Base-by-base conservation (phyloP, 768 basidiomycete genomes). In the Wakefieldia striispora region DNA sequence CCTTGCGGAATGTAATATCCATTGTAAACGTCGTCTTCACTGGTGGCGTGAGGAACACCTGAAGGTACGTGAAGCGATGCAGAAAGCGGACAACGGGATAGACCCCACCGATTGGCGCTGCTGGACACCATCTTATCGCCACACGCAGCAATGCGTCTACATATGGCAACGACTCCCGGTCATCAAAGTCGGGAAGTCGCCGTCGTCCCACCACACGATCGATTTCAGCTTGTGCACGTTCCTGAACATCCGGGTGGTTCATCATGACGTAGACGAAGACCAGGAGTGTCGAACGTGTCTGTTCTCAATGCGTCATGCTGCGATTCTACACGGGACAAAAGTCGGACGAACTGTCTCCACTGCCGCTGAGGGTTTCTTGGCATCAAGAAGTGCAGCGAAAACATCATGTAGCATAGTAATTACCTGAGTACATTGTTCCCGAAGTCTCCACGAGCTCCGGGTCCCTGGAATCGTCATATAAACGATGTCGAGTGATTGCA, bases 21-120 rank as follows among this genome's bases (percentile, higher is more conserved):
- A n/a, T n/a, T n/a, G n/a, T 73, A 75, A 5, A 62, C 49, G 50
- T 72, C 69, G 9, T 72, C 71, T 8, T 58, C 57, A 6, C 42
- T 68, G 11, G 71, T 68, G 21, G 62, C 60, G 51, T 77, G 78
- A 13, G 75, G 73, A 16, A 77, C 55, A 24, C 72, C 76, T 77
- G 31, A 9, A 23, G 3, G 2, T 4, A 21, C n/a, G 4, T 51
- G n/a, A n/a, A n/a, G n/a, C 10, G 8, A 3, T 14, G 4, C 19
- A 12, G 19, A 14, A 24, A 24, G 2, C 5, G 10, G 16, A 6
- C 13, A 3, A 17, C 10, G 39, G 13, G 9, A 43, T 7, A 3
- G n/a, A 19, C 44, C 49, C 3, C 37, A 66, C 68, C 60, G 0
- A 67, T 34, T 7, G 66, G 59, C 1, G 36, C 16, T 6, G 65